A percentile compares a stretch with the other conserved stretches of the same genome.
Evolutionary conservation across 2,329 filamentous ascomycete species (phyloP).

Genomic region (Thielaviopsis populi): DNA sequence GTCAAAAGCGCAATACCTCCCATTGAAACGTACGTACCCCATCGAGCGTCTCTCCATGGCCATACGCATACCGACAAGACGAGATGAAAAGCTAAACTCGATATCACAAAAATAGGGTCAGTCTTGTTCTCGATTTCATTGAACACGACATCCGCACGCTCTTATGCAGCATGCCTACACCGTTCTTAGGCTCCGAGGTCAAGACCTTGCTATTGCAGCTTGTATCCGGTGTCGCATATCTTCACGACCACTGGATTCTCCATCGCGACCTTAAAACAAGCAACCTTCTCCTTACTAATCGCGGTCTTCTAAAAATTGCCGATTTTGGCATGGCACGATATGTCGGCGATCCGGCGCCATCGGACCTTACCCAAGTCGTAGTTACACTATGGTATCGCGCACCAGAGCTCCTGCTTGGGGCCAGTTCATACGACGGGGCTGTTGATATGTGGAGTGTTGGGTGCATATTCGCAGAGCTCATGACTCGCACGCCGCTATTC

Average conservation of each 20-base stretch:
- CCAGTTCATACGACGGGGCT: conserved; percentile 55
- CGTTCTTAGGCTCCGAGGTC: conserved; percentile 80
- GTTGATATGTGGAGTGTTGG: conserved; percentile 95
- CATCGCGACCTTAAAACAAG: conserved; percentile 89
- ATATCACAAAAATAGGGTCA: conserved; percentile 42
- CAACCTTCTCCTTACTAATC: conserved; percentile 89
- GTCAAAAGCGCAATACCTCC: conserved; percentile 46
- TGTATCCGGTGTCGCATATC: conserved; percentile 61
- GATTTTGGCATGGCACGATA: conserved; percentile 98
- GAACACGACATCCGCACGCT: conserved; percentile 93
- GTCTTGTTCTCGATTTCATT: conserved; percentile 91
- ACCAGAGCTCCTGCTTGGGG: conserved; percentile 76
- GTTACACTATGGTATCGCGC: conserved; percentile 95
- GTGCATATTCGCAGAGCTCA: conserved; percentile 86
- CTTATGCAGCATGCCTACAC: conserved; percentile 85
- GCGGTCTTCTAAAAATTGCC: conserved; percentile 84
- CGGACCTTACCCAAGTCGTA: conserved; percentile 76
- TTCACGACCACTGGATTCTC: conserved; percentile 82
- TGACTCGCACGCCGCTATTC: conserved; percentile 67
- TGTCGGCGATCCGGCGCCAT: conserved; percentile 58
- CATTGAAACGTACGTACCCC: conserved; percentile 35
- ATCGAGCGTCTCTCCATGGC: no score
- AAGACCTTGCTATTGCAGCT: conserved; percentile 84
- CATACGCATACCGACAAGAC: conserved; percentile 17
- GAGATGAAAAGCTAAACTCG: neutral